Percentiles rank a stretch among this genome's conserved stretches.
Conservation (phyloP, 2,329 filamentous ascomycete genomes). For the Fusarium pseudocircinatum region DNA sequence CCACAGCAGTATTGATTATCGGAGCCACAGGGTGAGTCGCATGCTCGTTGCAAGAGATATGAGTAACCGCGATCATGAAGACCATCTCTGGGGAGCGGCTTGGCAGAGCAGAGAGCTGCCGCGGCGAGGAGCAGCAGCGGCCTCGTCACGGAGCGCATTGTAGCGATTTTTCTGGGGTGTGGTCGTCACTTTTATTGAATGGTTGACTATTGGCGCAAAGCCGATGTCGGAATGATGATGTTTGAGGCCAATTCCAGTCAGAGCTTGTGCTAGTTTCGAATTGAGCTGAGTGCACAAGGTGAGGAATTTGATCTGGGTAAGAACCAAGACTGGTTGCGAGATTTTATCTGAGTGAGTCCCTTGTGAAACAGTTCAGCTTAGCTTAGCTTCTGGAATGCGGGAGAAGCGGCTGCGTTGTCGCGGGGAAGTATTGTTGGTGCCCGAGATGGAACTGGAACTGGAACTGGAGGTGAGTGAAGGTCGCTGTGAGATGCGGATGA, state of each 20-base stretch:
- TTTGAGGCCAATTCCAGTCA: slow-evolving; percentile 25
- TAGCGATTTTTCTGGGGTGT: slow-evolving; percentile 1
- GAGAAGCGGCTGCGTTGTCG: slow-evolving; percentile 18
- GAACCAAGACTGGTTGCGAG: slow-evolving; percentile 13
- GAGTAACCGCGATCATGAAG: slow-evolving; percentile 60
- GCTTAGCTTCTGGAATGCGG: slow-evolving; percentile 18
- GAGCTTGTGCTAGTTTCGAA: slow-evolving; percentile 9
- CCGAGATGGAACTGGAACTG: slow-evolving; percentile 16
- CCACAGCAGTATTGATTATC: slow-evolving; percentile 66
- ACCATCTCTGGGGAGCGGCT: slow-evolving; percentile 61
- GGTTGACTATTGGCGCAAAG: slow-evolving; percentile 6
- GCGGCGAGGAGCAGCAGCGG: slow-evolving; percentile 53
- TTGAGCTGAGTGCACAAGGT: slow-evolving; percentile 6
- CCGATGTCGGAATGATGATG: slow-evolving; percentile 8
- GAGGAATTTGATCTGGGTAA: background rate
- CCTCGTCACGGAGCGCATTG: slow-evolving; percentile 41
- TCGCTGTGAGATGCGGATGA: slow-evolving; percentile 17
- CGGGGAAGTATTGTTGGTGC: slow-evolving; percentile 26
- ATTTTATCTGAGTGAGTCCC: slow-evolving; percentile 18
- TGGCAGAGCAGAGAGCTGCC: slow-evolving; percentile 50
- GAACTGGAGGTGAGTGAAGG: slow-evolving; percentile 15
- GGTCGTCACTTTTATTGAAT: background rate
- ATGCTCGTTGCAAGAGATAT: slow-evolving; percentile 61
- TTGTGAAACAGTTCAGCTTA: slow-evolving; percentile 22
- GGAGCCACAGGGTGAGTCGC: slow-evolving; percentile 63